Evolutionary conservation across 495 filamentous ascomycete species (phyloP).

Genomic region (Tuber melanosporum): DNA sequence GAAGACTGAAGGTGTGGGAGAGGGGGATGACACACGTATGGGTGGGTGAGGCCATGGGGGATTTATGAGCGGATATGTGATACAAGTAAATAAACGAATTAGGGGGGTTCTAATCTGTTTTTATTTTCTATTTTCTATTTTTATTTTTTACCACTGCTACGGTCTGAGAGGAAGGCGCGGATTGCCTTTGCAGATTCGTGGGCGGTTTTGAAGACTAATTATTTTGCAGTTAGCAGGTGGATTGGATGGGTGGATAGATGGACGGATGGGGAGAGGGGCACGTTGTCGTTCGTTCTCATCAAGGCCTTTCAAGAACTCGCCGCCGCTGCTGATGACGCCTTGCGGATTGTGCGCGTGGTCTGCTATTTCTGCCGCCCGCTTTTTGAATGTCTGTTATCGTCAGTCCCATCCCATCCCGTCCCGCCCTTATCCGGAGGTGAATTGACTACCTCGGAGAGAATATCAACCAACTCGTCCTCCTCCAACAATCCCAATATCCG

Average conservation of each 20-base stretch:
- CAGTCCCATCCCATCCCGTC: slow-evolving; percentile 7
- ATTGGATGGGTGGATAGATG: not conserved
- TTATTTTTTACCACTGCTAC: slow-evolving; percentile 37
- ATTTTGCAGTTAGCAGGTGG: slow-evolving; percentile 2
- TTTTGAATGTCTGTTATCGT: slow-evolving; percentile 63
- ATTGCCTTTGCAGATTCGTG: slow-evolving; percentile 83
- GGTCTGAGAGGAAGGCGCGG: slow-evolving; percentile 74
- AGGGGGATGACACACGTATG: slow-evolving; percentile 24
- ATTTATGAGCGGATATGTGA: not conserved
- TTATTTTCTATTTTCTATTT: slow-evolving; percentile 10
- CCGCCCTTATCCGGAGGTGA: not conserved
- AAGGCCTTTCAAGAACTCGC: slow-evolving; percentile 80
- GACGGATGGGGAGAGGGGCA: slow-evolving; percentile 44
- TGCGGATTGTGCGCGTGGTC: slow-evolving; percentile 86
- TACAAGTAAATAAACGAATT: slow-evolving; percentile 7
- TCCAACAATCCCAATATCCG: slow-evolving; percentile 85
- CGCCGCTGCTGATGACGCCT: slow-evolving; percentile 60
- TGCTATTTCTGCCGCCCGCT: slow-evolving; percentile 72
- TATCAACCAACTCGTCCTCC: slow-evolving; percentile 76
- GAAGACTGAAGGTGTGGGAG: slow-evolving; percentile 43
- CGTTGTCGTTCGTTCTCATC: slow-evolving; percentile 83
- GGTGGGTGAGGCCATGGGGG: slow-evolving; percentile 4
- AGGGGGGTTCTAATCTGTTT: slow-evolving; percentile 1
- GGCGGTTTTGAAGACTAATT: slow-evolving; percentile 67
- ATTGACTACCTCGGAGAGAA: slow-evolving; percentile 58